Evolutionary conservation across 768 basidiomycete species (phyloP), one percentile per base, ranked within the genome.

Genomic region (Mrakia frigida): DNA sequence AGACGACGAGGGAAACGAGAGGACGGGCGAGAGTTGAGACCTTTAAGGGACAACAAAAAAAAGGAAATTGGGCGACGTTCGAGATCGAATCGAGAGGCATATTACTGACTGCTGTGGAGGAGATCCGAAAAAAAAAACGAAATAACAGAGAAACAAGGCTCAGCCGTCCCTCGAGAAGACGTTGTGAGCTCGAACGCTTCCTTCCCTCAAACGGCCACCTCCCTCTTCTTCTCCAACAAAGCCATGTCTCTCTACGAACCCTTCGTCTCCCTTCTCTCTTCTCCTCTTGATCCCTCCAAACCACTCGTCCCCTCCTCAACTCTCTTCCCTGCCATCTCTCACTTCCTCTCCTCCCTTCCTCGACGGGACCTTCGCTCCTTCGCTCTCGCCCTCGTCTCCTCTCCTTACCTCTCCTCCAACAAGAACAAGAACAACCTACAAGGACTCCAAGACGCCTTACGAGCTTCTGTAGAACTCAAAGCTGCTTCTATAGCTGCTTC

Each of bases 251-350:
- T 68, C 37, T 68, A 68, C 65, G 35, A 35, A 6, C 39, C 65
- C 3, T 68, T 68, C 65, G 16, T 68, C 5, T 13, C 65, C n/a
- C 65, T 68, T 9, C 37, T 68, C 7, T 37, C 65, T 18, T 68
- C 73, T 78, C 71, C 73, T 50, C 39, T n/a, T 3, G 39, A 53
- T 7, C 21, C 52, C 13, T 37, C 31, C 6, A 41, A 59, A 18
- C 89, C 70, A 7, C 28, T 9, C 14, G 70, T 71, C 25, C n/a
- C 50, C 13, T 21, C n/a, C 7, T 50, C 50, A 11, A 52, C 70
- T n/a, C 46, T 50, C 41, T 71, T 56, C 70, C 72, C 59, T 41
- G 50, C 53, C 59, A 71, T 23, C 73, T 73, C 69, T 37, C 73
- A 63, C 74, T 68, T 39, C 35, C 65, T 68, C 35, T 37, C 39